A percentile compares a stretch with the other conserved stretches of the same genome.
These are phyloP conservation scores for Ophiocordyceps unilateralis DNA, from an alignment of 2,329 filamentous ascomycete genomes.

Conservation along the genomic window DNA sequence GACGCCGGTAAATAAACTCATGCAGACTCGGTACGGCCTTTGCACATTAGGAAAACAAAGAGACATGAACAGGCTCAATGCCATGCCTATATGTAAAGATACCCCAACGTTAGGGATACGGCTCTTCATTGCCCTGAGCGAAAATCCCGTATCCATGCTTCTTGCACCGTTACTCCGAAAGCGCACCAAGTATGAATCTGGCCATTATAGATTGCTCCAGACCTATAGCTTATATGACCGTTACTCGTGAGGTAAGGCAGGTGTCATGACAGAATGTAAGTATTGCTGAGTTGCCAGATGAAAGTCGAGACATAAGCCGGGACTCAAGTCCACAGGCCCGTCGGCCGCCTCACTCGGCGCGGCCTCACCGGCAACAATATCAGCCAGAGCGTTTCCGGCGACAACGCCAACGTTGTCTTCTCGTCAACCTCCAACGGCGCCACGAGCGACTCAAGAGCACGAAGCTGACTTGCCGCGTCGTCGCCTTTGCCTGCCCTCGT, in stretches of 20 bases:
- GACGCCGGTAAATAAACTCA: not conserved
- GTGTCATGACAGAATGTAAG: too few relatives aligned
- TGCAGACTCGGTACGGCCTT: too few relatives aligned
- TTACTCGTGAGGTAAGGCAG: too few relatives aligned
- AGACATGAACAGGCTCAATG: too few relatives aligned
- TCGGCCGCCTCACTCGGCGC: not conserved
- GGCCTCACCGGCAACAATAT: constrained; percentile 9
- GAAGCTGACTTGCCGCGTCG: constrained; percentile 7
- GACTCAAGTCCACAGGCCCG: not conserved
- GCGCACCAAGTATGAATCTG: not conserved
- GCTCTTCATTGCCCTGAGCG: too few relatives aligned
- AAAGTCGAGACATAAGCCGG: too few relatives aligned
- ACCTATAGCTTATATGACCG: too few relatives aligned
- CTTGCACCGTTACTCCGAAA: not conserved
- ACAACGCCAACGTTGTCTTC: constrained; percentile 9
- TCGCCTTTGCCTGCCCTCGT: constrained; percentile 9
- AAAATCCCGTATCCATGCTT: too few relatives aligned
- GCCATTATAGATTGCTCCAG: not conserved
- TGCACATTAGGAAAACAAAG: too few relatives aligned
- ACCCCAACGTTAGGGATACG: too few relatives aligned
- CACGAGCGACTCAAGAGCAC: constrained; percentile 11
- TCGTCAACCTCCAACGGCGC: constrained; percentile 12
- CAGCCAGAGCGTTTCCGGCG: constrained; percentile 17
- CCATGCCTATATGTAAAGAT: too few relatives aligned
- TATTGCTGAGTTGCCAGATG: too few relatives aligned